Evolutionary conservation across 192 early-diverging fungal species (phyloP).

Genomic region (Pilobolus umbonatus): DNA sequence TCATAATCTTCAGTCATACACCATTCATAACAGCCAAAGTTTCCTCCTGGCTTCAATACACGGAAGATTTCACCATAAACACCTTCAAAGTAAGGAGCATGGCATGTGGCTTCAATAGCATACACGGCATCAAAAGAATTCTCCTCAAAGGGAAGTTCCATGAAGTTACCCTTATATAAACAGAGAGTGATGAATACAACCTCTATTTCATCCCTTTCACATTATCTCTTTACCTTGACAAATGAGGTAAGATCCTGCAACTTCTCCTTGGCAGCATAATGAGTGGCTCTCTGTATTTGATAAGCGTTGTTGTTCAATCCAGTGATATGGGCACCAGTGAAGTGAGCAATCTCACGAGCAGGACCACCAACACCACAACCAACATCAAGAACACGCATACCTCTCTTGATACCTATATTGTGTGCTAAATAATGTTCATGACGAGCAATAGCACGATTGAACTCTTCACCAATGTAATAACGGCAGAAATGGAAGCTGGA

Average conservation of each 20-base stretch:
- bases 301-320: slow-evolving; percentile 98
- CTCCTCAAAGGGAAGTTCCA: slow-evolving; percentile 83
- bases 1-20: slow-evolving; percentile 88
- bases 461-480: slow-evolving; percentile 70
- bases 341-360: slow-evolving; percentile 85
- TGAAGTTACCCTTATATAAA: slow-evolving; percentile 71
- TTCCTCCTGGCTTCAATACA: slow-evolving; percentile 87
- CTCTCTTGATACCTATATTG: slow-evolving; percentile 62
- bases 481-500: slow-evolving; percentile 90
- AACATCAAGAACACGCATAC: slow-evolving; percentile 80
- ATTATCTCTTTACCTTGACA: slow-evolving; percentile 36
- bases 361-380: slow-evolving; percentile 97
- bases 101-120: slow-evolving; percentile 95
- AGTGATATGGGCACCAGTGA: slow-evolving; percentile 83
- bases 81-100: slow-evolving; percentile 78
- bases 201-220: background rate
- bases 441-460: slow-evolving; percentile 77
- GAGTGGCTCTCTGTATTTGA: slow-evolving; percentile 75
- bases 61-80: slow-evolving; percentile 89
- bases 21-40: slow-evolving; percentile 96
- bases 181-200: too few species aligned
- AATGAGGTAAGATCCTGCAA: slow-evolving; percentile 51
- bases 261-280: slow-evolving; percentile 65
- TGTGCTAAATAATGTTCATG: slow-evolving; percentile 89
- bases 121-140: slow-evolving; percentile 84